Percentiles rank a stretch among this genome's conserved stretches.
Conservation (phyloP, 768 basidiomycete species). For the Lanmaoa pseudosensibilis region DNA sequence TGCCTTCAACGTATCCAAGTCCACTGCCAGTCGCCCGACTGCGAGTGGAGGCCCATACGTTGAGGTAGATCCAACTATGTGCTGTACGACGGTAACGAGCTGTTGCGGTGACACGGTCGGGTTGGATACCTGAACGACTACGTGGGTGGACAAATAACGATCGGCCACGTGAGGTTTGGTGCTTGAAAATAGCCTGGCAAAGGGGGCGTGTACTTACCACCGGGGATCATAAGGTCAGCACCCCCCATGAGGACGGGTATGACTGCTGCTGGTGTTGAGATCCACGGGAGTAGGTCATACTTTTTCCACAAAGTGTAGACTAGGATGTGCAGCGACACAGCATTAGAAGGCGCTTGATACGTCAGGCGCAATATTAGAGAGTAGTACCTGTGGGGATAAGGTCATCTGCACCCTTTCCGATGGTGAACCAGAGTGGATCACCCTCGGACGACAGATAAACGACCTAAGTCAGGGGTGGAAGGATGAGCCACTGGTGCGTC, state of each 20-base stretch:
- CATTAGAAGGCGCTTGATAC: not conserved
- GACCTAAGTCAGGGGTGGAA: slow-evolving; percentile 40
- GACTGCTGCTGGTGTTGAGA: slow-evolving; percentile 72
- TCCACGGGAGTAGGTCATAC: slow-evolving; percentile 60
- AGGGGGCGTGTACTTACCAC: slow-evolving; percentile 49
- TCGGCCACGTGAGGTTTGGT: not conserved
- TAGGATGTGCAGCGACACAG: slow-evolving; percentile 15
- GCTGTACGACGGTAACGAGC: slow-evolving; percentile 64
- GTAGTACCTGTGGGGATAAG: slow-evolving; percentile 66
- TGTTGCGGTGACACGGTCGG: slow-evolving; percentile 42
- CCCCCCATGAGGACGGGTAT: slow-evolving; percentile 71
- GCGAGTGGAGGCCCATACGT: slow-evolving; percentile 56
- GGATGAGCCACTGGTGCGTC: not conserved
- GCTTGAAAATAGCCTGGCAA: not conserved
- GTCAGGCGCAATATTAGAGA: not conserved
- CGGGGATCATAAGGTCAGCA: slow-evolving; percentile 89
- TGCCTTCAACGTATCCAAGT: slow-evolving; percentile 47
- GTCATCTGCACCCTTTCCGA: slow-evolving; percentile 66
- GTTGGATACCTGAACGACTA: slow-evolving; percentile 59
- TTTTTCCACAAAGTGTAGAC: slow-evolving; percentile 82
- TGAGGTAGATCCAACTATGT: slow-evolving; percentile 32
- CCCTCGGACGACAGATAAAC: slow-evolving; percentile 63
- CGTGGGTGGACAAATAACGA: not conserved
- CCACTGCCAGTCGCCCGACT: slow-evolving; percentile 69
- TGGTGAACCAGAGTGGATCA: slow-evolving; percentile 76